Evolutionary conservation across 2,329 filamentous ascomycete genomes (phyloP), one percentile per base, ranked within the genome.

Genomic region (Penicillium sp.): DNA sequence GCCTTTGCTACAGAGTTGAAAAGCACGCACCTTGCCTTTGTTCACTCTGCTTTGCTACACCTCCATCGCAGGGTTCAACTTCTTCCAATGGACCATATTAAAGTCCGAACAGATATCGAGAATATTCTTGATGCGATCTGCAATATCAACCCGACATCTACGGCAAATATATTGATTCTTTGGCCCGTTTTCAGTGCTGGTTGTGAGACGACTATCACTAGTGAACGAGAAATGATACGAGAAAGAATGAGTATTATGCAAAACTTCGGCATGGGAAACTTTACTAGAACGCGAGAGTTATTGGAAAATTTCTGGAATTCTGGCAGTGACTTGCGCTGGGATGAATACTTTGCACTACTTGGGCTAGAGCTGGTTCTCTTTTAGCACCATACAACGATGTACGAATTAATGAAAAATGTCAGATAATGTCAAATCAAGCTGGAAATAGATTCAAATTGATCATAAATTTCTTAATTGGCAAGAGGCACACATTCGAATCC

Each of bases 401-500:
- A 21, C 6, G 34, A 37, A 19, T 21, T 37, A 23, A 37, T 37
- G 18, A 18, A 37, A 21, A 19, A 3, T 3, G 8, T 3, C 19
- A 19, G 11, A 5, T 21, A 5, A 28, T 28, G 24, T 5, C 2
- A 18, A 19, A 9, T 37, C 18, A n/a, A n/a, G n/a, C n/a, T n/a
- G n/a, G 19, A 16, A 24, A 23, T 24, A 21, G 10, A 40, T 24
- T 18, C 1, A 10, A 19, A 11, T 23, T 13, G 19, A 40, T 6
- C 21, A 13, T 14, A 9, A 2, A 43, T 23, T 29, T 13, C 16
- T 19, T 21, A 2, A 21, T 2, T 31, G 9, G 26, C n/a, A 19
- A 45, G 42, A 13, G 42, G 68, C 8, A 85, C 65, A 60, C 79
- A 77, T 56, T 83, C 80, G 61, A 79, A 79, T 51, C 79, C 77